A percentile compares a stretch with the other conserved stretches of the same genome.
phyloP scores from a whole-genome alignment of 148 eudicot species.

The Amaranthus cruentus region DNA sequence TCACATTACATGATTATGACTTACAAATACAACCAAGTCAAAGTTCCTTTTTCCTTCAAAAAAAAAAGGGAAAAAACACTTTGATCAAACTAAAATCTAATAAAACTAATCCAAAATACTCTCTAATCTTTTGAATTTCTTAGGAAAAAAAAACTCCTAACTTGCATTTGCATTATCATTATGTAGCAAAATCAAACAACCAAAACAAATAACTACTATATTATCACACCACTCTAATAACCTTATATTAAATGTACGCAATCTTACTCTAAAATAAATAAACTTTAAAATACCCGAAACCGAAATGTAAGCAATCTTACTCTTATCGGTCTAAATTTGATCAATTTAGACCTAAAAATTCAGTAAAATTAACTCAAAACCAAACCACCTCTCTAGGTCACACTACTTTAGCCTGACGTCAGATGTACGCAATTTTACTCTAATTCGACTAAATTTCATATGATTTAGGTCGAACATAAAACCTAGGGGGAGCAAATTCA shows the following conservation, averaged over 20 bases:
- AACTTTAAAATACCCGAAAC: too few relatives aligned
- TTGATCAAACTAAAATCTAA: too few relatives aligned
- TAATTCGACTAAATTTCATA: constrained; percentile 23
- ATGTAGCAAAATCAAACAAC: too few relatives aligned
- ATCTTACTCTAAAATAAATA: too few relatives aligned
- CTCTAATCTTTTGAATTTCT: not conserved
- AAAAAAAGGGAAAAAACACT: too few relatives aligned
- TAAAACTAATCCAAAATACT: not conserved
- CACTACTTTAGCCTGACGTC: not conserved
- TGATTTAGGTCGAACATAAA: constrained; percentile 31
- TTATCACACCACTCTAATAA: too few relatives aligned
- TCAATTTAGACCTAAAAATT: not conserved
- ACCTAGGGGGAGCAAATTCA: constrained; percentile 19
- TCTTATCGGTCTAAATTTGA: too few relatives aligned
- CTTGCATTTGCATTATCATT: not conserved
- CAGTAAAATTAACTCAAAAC: not conserved
- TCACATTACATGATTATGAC: constrained; percentile 8
- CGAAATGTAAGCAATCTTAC: too few relatives aligned
- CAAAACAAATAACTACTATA: too few relatives aligned
- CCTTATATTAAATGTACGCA: too few relatives aligned
- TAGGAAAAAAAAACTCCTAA: not conserved
- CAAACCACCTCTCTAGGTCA: not conserved
- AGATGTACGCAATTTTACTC: constrained; percentile 13
- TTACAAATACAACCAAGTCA: not conserved
- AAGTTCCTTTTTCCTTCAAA: too few relatives aligned